Conservation (phyloP, 768 basidiomycete genomes). For the Boletus insuetus region DNA sequence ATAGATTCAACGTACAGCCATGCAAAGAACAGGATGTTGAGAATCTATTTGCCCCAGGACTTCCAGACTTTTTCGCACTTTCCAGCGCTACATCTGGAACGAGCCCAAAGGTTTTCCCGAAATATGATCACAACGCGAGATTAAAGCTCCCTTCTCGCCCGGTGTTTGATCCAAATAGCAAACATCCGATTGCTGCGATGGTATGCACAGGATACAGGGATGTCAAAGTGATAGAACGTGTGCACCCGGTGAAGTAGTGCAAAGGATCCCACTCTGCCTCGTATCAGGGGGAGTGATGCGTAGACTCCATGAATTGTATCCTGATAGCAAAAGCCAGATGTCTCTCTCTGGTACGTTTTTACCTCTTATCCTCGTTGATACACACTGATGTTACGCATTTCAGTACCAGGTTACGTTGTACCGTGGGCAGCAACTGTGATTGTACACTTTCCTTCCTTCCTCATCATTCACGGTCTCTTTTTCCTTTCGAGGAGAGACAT, state of each 20-base stretch:
- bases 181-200: background rate
- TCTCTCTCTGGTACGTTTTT: background rate
- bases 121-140: slow-evolving; percentile 6
- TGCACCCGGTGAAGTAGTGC: slow-evolving; percentile 1
- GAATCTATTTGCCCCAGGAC: slow-evolving; percentile 19
- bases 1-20: slow-evolving; percentile 12
- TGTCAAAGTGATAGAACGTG: slow-evolving; percentile 8
- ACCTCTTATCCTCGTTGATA: background rate
- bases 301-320: slow-evolving; percentile 5
- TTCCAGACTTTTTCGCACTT: slow-evolving; percentile 8
- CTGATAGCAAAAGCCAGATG: slow-evolving; percentile 9
- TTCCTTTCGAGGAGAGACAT: slow-evolving; percentile 9
- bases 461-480: slow-evolving; percentile 24
- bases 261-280: slow-evolving; percentile 9
- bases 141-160: background rate
- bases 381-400: background rate
- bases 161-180: background rate
- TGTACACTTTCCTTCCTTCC: slow-evolving; percentile 11
- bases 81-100: slow-evolving; percentile 18
- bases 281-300: background rate
- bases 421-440: slow-evolving; percentile 19
- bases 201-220: background rate
- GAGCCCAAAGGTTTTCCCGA: slow-evolving; percentile 5
- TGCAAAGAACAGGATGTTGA: slow-evolving; percentile 19
- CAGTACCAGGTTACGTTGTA: slow-evolving; percentile 11